A percentile compares a stretch with the other conserved stretches of the same genome.
Conservation (phyloP, 2,329 filamentous ascomycete genomes). For the Verticillium longisporum region DNA sequence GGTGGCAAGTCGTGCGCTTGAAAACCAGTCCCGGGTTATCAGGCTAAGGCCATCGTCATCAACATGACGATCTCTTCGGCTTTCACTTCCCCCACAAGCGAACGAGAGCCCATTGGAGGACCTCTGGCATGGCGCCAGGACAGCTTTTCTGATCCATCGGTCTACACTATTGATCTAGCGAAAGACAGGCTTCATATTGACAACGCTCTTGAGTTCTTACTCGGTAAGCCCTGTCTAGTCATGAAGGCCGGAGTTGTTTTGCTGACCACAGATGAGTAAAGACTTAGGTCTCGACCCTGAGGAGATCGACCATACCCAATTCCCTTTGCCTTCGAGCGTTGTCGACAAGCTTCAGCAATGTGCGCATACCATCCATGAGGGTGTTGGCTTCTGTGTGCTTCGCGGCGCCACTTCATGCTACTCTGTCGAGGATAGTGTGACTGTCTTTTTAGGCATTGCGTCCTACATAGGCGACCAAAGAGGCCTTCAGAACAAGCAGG, state of each 20-base stretch:
- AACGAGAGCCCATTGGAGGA: neutral
- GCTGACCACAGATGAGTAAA: constrained; percentile 3
- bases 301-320: constrained; percentile 26
- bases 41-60: neutral
- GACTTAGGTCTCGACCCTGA: constrained; percentile 28
- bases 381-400: constrained; percentile 46
- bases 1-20: neutral
- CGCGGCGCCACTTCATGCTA: constrained; percentile 44
- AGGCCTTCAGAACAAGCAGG: constrained; percentile 41
- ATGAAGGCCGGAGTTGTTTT: neutral
- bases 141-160: neutral
- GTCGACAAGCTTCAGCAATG: constrained; percentile 23
- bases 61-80: neutral
- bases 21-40: neutral
- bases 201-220: neutral
- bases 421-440: constrained; percentile 44
- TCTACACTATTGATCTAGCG: neutral
- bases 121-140: neutral
- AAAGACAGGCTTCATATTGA: neutral
- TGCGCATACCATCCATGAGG: constrained; percentile 28
- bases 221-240: neutral
- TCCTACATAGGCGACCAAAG: constrained; percentile 48
- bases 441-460: constrained; percentile 49
- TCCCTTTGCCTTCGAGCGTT: constrained; percentile 30
- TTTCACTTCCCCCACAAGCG: neutral